phyloP scores from a whole-genome alignment of 164 flowering plant species.

The Pachysandra terminalis region DNA sequence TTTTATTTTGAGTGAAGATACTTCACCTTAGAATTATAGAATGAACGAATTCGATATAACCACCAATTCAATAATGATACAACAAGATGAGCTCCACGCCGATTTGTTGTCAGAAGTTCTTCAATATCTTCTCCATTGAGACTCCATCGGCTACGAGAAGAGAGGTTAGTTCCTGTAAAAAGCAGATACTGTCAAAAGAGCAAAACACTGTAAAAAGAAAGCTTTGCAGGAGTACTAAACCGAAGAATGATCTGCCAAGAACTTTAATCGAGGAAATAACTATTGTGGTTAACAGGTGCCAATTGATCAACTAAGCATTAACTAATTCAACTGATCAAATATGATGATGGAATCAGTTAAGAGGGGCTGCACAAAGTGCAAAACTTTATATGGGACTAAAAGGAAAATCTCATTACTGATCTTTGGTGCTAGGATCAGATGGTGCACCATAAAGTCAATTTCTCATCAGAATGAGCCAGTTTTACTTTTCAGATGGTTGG shows the following conservation, averaged over 20 bases:
- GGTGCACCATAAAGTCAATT: no score
- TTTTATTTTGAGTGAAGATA: no score
- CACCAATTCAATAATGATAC: conserved; percentile 18
- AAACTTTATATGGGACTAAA: no score
- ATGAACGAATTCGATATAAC: conserved; percentile 18
- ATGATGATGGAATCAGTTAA: background rate
- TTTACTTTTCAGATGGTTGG: no score
- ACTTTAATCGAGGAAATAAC: background rate
- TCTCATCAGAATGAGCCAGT: background rate
- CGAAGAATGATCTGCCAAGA: background rate
- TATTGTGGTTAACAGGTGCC: background rate
- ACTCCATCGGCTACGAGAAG: conserved; percentile 71
- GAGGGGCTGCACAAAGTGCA: background rate
- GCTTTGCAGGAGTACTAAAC: background rate
- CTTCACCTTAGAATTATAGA: conserved; percentile 17
- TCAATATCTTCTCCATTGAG: conserved; percentile 64
- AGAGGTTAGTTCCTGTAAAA: conserved; percentile 76
- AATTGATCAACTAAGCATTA: background rate
- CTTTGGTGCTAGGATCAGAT: background rate
- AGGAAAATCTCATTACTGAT: background rate
- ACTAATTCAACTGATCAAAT: background rate
- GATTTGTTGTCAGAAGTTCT: conserved; percentile 50
- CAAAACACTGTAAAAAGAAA: background rate
- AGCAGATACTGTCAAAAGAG: background rate
- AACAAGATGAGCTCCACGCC: conserved; percentile 11